phyloP scores from a whole-genome alignment of 2,329 filamentous ascomycete species.

The Didymella pomorum region DNA sequence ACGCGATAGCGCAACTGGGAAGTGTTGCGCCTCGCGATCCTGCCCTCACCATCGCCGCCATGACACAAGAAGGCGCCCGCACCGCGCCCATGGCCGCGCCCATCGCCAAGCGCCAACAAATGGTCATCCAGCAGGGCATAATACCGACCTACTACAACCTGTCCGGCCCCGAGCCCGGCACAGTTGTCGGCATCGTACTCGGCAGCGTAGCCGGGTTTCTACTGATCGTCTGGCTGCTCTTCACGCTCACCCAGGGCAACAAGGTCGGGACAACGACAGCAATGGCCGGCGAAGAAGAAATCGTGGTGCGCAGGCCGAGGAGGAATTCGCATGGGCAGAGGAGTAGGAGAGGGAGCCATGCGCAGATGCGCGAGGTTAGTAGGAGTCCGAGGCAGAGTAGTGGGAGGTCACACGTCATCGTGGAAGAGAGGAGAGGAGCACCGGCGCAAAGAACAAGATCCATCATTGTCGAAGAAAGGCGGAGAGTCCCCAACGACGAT shows the following conservation, averaged over 20 bases:
- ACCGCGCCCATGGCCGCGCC: no score
- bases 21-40: constrained; percentile 30
- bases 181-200: constrained; percentile 67
- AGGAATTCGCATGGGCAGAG: constrained; percentile 41
- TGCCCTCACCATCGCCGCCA: constrained; percentile 22
- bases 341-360: constrained; percentile 13
- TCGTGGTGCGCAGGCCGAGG: constrained; percentile 57
- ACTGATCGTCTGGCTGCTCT: constrained; percentile 62
- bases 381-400: constrained; percentile 46
- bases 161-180: constrained; percentile 62
- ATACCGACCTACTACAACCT: constrained; percentile 69
- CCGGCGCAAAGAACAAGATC: constrained; percentile 37
- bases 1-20: constrained; percentile 33
- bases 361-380: constrained; percentile 50
- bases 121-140: constrained; percentile 47
- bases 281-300: constrained; percentile 64
- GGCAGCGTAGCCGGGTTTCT: constrained; percentile 63
- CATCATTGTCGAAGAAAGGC: constrained; percentile 56
- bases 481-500: constrained; percentile 59
- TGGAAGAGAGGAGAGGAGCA: constrained; percentile 48
- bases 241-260: constrained; percentile 48
- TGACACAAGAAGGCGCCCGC: constrained; percentile 22
- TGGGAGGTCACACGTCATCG: constrained; percentile 47
- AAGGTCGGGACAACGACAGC: constrained; percentile 43
- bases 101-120: constrained; percentile 32